Evolutionary conservation across 1,139 yeast genomes (phyloP).

Genomic region (Pichia sp.): DNA sequence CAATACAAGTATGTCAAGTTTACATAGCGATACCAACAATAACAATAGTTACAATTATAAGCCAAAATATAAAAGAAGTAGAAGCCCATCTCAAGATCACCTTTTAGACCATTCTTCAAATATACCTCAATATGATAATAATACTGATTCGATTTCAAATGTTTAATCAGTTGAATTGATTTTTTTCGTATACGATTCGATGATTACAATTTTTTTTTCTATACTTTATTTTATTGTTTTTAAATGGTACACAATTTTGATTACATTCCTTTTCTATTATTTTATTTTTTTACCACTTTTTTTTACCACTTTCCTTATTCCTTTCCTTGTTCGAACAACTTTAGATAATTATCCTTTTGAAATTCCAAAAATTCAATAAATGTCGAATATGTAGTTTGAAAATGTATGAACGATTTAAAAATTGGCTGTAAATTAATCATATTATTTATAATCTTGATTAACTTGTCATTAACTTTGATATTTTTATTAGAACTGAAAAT

Average conservation of each 20-base stretch:
- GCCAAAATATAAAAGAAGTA: slow-evolving; percentile 5
- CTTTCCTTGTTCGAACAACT: slow-evolving; percentile 11
- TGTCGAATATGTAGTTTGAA: slow-evolving; percentile 40
- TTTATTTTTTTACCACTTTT: too few relatives aligned
- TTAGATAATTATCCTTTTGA: slow-evolving; percentile 33
- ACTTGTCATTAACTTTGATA: slow-evolving; percentile 10
- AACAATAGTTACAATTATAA: background rate
- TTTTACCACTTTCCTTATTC: background rate
- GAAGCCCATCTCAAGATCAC: slow-evolving; percentile 12
- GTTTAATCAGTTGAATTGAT: background rate
- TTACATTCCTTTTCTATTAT: background rate
- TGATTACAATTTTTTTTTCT: background rate
- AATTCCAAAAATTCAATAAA: slow-evolving; percentile 35
- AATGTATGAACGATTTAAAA: slow-evolving; percentile 45
- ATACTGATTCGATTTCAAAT: background rate
- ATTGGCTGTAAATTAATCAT: slow-evolving; percentile 45
- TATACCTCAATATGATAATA: slow-evolving; percentile 1
- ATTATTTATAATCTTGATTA: slow-evolving; percentile 16
- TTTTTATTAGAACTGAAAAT: slow-evolving; percentile 11
- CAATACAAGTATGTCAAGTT: slow-evolving; percentile 3
- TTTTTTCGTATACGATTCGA: background rate
- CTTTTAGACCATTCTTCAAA: background rate
- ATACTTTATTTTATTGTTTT: background rate
- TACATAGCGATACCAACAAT: background rate
- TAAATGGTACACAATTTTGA: too few relatives aligned